phyloP scores from a whole-genome alignment of 805 yeast species.

The Lipomyces sp. region DNA sequence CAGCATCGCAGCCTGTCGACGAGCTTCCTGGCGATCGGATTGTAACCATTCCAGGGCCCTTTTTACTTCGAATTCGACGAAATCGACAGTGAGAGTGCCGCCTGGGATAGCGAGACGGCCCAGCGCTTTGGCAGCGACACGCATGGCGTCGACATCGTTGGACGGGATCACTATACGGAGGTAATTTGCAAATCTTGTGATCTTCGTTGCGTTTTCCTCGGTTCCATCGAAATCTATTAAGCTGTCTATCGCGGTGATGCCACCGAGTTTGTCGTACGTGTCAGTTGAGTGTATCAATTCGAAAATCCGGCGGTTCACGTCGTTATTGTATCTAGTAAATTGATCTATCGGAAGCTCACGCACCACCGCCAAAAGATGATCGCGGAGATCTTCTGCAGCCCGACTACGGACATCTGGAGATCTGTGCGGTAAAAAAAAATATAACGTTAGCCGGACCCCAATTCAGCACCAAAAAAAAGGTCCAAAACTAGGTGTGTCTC shows the following conservation, averaged over 20 bases:
- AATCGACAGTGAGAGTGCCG: slow-evolving; percentile 85
- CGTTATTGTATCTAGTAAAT: slow-evolving; percentile 78
- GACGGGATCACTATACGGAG: slow-evolving; percentile 79
- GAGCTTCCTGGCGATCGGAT: slow-evolving; percentile 68
- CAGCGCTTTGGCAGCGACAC: slow-evolving; percentile 80
- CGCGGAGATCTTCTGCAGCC: slow-evolving; percentile 74
- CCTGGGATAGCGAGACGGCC: slow-evolving; percentile 91
- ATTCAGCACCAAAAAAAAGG: background rate
- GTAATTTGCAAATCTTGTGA: slow-evolving; percentile 90
- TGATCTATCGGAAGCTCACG: slow-evolving; percentile 84
- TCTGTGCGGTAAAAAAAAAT: slow-evolving; percentile 4
- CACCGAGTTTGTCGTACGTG: slow-evolving; percentile 77
- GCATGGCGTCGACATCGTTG: slow-evolving; percentile 82
- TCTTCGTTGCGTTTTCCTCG: slow-evolving; percentile 81
- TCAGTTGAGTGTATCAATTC: slow-evolving; percentile 81
- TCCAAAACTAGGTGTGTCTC: slow-evolving; percentile 18
- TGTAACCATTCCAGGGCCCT: slow-evolving; percentile 90
- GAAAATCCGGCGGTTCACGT: slow-evolving; percentile 83
- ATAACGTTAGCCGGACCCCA: background rate
- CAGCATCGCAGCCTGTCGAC: slow-evolving; percentile 89
- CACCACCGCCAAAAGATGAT: slow-evolving; percentile 70
- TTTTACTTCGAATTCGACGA: slow-evolving; percentile 90
- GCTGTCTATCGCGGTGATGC: slow-evolving; percentile 87
- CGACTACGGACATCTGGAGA: slow-evolving; percentile 39
- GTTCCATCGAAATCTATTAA: slow-evolving; percentile 84